Percentiles rank a stretch among this genome's conserved stretches.
Evolutionary conservation across 805 yeast species (phyloP).

Genomic region (Candida railenensis): DNA sequence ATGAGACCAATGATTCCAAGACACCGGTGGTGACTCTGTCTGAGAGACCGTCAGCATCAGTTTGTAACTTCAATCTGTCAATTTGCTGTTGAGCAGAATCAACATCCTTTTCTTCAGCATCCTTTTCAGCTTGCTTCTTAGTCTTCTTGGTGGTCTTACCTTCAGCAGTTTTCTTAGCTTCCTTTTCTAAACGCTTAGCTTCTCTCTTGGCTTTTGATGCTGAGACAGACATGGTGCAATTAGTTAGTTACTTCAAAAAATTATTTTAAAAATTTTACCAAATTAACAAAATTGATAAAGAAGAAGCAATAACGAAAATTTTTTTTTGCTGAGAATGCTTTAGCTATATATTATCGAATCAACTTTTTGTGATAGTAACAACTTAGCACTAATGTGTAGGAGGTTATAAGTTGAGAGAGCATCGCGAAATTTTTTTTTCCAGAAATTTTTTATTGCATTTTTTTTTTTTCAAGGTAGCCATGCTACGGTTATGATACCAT

Average conservation of each 20-base stretch:
- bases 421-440: constrained; percentile 4
- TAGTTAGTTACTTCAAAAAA: no score
- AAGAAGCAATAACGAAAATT: neutral
- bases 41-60: constrained; percentile 89
- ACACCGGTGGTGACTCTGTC: constrained; percentile 99
- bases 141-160: constrained; percentile 73
- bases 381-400: neutral
- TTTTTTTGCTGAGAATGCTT: constrained; percentile 1
- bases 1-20: constrained; percentile 79
- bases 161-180: constrained; percentile 52
- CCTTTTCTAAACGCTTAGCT: constrained; percentile 77
- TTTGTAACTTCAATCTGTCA: constrained; percentile 85
- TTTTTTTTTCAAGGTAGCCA: neutral
- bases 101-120: constrained; percentile 49
- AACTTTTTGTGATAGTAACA: neutral
- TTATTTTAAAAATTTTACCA: neutral
- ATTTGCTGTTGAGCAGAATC: constrained; percentile 71
- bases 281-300: neutral
- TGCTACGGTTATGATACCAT: neutral
- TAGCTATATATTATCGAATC: neutral
- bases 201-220: constrained; percentile 98
- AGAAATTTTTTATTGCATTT: neutral
- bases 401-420: neutral
- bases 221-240: constrained; percentile 70
- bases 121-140: constrained; percentile 54